Evolutionary conservation across 768 basidiomycete species (phyloP), one percentile per base, ranked within the genome.

Genomic region (Mycena crocata): DNA sequence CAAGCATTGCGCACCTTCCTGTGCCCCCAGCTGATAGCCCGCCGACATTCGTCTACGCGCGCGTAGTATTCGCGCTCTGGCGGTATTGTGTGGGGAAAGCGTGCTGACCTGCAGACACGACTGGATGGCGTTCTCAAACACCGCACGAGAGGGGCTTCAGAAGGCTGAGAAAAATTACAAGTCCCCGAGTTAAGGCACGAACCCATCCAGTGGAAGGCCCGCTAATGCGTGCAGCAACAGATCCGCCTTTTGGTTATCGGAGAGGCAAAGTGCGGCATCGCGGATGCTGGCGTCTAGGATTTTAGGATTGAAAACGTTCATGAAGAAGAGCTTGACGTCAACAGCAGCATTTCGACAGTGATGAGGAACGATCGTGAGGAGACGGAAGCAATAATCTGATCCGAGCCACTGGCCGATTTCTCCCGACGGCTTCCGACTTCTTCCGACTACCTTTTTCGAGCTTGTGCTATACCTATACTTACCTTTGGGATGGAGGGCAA

Each of bases 211-310:
- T 56, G 90, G 88, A 65, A 97, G 87, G 72, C 90, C 91, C 69
- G 90, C 89, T 85, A 95, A 89, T n/a, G 93, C 94, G 69, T 92
- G 89, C 52, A 95, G 76, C 57, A 94, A 79, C 39, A 92, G 83
- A 62, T 90, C 90, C 23, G 85, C 89, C 75, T 92, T 93, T 74
- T 92, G 86, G 69, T 85, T 85, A 74, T 90, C 86, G 5, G 85
- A 81, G 35, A 93, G 82, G 64, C 83, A 84, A 9, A 80, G 79
- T 0, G 86, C 82, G 24, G 90, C 87, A 71, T 92, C 90, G 49
- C 89, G 90, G 72, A 92, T 89, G 80, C 89, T 88, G 23, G 91
- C 91, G 71, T 93, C 91, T 40, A 93, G 82, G 66, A 92, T 92
- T 73, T 88, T 90, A 5, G 90, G 90, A 75, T 92, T 92, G 80